Percentiles rank a stretch among this genome's conserved stretches.
phyloP scores from a whole-genome alignment of 2,329 filamentous ascomycete genomes.

The Rutstroemia sp. region DNA sequence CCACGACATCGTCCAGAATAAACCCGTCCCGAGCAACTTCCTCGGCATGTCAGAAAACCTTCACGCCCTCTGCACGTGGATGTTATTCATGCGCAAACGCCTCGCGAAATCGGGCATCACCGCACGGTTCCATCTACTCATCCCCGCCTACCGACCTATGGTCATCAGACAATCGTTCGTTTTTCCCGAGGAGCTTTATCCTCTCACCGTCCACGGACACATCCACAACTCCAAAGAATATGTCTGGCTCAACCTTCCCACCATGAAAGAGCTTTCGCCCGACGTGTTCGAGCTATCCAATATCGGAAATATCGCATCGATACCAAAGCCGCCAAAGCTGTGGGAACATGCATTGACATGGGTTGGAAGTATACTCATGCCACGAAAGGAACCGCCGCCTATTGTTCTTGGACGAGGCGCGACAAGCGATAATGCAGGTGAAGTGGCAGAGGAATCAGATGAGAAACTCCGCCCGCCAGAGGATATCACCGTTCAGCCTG shows the following conservation, averaged over 20 bases:
- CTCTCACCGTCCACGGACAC: conserved; percentile 33
- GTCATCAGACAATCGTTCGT: conserved; percentile 32
- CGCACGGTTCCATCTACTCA: conserved; percentile 32
- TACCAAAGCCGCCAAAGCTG: conserved; percentile 5
- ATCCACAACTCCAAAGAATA: conserved; percentile 34
- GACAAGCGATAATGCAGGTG: too few species aligned
- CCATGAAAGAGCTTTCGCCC: conserved; percentile 6
- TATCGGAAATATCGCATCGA: conserved; percentile 6
- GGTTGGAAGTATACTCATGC: conserved; percentile 6
- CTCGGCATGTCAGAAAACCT: conserved; percentile 36
- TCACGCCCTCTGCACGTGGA: conserved; percentile 35
- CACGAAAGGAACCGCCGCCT: conserved; percentile 3
- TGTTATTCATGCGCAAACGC: conserved; percentile 22
- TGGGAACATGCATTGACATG: conserved; percentile 5
- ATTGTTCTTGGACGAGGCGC: conserved; percentile 3
- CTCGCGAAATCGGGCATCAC: conserved; percentile 19
- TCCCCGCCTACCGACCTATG: conserved; percentile 35
- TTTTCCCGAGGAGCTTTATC: conserved; percentile 33
- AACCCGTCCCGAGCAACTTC: conserved; percentile 31
- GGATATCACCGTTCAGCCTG: conserved; percentile 4
- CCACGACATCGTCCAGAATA: conserved; percentile 31
- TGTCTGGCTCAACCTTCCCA: conserved; percentile 34
- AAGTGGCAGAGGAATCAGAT: background rate
- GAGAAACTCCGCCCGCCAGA: conserved; percentile 2
- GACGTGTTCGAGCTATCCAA: conserved; percentile 9